Conservation (phyloP, 2,329 filamentous ascomycete species). For the Arthrobotrys megalospora region DNA sequence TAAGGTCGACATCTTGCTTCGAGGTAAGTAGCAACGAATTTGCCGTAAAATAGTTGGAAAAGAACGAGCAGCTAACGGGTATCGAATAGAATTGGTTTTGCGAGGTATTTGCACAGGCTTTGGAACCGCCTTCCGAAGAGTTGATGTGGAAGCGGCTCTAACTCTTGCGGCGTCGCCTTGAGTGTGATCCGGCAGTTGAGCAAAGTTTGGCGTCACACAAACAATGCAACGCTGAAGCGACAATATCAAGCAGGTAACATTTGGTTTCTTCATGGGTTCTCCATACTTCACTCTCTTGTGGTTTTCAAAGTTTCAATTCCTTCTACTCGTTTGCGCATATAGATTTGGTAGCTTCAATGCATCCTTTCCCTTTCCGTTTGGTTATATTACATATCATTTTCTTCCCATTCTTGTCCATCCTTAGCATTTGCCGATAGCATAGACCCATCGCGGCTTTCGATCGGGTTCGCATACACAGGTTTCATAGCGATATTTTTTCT, state of each 20-base stretch:
- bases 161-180: conserved; percentile 52
- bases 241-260: conserved; percentile 27
- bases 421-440: conserved; percentile 39
- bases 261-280: conserved; percentile 22
- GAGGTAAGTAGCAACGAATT: conserved; percentile 36
- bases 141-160: conserved; percentile 58
- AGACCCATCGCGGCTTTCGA: conserved; percentile 20
- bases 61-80: conserved; percentile 21
- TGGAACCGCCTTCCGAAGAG: conserved; percentile 52
- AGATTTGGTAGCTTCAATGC: conserved; percentile 15
- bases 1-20: conserved; percentile 59
- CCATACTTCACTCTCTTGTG: conserved; percentile 12
- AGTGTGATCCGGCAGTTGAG: conserved; percentile 24
- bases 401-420: conserved; percentile 38
- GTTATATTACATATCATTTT: background rate
- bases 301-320: conserved; percentile 17
- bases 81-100: conserved; percentile 55
- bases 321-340: conserved; percentile 3
- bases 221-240: conserved; percentile 30
- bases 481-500: conserved; percentile 16
- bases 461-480: conserved; percentile 43
- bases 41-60: background rate
- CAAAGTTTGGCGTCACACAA: conserved; percentile 40
- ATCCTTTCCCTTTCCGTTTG: background rate
- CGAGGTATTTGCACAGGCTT: conserved; percentile 55